phyloP scores from a whole-genome alignment of 1,139 yeast species.

The Blastobotrys persicus region DNA sequence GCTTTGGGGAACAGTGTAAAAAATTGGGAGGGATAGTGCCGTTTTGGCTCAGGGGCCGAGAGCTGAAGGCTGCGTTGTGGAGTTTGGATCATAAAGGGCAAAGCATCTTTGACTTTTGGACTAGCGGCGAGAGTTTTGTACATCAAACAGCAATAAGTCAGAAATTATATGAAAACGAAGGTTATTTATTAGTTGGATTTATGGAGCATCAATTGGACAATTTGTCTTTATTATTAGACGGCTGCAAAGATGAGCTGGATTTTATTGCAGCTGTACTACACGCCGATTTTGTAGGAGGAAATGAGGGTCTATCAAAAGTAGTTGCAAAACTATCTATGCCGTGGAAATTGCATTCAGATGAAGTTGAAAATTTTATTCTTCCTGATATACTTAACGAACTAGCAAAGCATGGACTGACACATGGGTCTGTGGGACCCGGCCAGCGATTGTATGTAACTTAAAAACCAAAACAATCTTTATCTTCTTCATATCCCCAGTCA shows the following conservation, averaged over 20 bases:
- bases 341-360: conserved; percentile 9
- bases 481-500: conserved; percentile 3
- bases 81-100: conserved; percentile 10
- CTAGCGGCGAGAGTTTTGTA: conserved; percentile 8
- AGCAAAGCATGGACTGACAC: conserved; percentile 10
- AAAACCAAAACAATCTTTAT: conserved; percentile 4
- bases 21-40: background rate
- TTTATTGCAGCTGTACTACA: conserved; percentile 12
- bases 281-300: conserved; percentile 1
- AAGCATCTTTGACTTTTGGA: conserved; percentile 12
- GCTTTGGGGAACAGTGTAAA: background rate
- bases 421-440: conserved; percentile 17
- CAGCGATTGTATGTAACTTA: conserved; percentile 11
- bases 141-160: background rate
- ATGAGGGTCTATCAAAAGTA: conserved; percentile 5
- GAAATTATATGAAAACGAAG: background rate
- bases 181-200: conserved; percentile 9
- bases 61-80: conserved; percentile 13
- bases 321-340: conserved; percentile 9
- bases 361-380: background rate
- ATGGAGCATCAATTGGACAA: background rate
- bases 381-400: conserved; percentile 9
- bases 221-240: background rate
- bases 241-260: conserved; percentile 7
- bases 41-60: conserved; percentile 3